A percentile compares a stretch with the other conserved stretches of the same genome.
Conservation (phyloP, 2,329 filamentous ascomycete genomes). For the Beauveria varroae region DNA sequence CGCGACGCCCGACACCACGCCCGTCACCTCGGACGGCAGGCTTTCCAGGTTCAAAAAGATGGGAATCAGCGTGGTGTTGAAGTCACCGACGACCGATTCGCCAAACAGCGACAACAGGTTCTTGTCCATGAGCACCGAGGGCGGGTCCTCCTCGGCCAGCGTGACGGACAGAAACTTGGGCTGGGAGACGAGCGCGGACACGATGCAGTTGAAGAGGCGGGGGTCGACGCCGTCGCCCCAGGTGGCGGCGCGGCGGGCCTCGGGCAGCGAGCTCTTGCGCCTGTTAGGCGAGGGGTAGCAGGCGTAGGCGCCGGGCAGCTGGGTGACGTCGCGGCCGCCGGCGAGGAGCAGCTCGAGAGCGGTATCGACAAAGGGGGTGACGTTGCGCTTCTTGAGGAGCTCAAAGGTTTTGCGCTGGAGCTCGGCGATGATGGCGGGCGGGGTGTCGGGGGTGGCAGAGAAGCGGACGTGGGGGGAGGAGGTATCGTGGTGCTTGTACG, state of each 20-base stretch:
- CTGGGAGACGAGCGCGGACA: slow-evolving; percentile 52
- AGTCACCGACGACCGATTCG: slow-evolving; percentile 68
- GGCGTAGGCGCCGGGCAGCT: slow-evolving; percentile 31
- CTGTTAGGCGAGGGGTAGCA: slow-evolving; percentile 26
- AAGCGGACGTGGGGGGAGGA: slow-evolving; percentile 24
- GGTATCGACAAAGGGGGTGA: slow-evolving; percentile 63
- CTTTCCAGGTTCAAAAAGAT: slow-evolving; percentile 81
- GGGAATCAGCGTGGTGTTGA: slow-evolving; percentile 65
- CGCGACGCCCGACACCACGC: slow-evolving; percentile 91
- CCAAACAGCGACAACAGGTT: slow-evolving; percentile 57
- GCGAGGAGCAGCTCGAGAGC: slow-evolving; percentile 72
- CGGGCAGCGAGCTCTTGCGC: slow-evolving; percentile 29
- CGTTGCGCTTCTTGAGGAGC: slow-evolving; percentile 68
- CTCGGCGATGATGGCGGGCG: slow-evolving; percentile 70
- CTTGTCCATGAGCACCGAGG: slow-evolving; percentile 66
- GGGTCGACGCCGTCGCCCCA: slow-evolving; percentile 57
- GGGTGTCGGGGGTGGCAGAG: slow-evolving; percentile 55
- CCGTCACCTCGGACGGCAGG: slow-evolving; percentile 79
- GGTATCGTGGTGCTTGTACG: slow-evolving; percentile 23
- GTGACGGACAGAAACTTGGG: slow-evolving; percentile 70
- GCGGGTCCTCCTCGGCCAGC: slow-evolving; percentile 64
- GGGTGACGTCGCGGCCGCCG: slow-evolving; percentile 53
- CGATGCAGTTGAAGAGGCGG: slow-evolving; percentile 54
- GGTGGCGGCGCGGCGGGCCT: slow-evolving; percentile 23
- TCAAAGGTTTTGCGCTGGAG: slow-evolving; percentile 77